These are phyloP conservation scores for Aspergillus candidus DNA, from an alignment of 2,329 filamentous ascomycete genomes.

Conservation along the genomic window DNA sequence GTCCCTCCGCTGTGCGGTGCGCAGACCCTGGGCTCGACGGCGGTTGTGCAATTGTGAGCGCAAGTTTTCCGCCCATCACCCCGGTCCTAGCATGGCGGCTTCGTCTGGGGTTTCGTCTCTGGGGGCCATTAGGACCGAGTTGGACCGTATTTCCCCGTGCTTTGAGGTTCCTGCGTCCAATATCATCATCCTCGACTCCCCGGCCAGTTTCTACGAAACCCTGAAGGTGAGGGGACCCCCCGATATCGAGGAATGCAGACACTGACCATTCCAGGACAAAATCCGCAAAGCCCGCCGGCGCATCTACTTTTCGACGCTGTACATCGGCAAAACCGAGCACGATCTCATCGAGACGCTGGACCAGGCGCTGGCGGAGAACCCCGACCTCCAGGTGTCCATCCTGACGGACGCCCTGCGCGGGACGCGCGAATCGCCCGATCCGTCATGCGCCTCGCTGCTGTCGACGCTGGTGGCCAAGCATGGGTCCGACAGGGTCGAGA, in stretches of 20 bases:
- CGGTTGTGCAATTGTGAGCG: slow-evolving; percentile 24
- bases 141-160: slow-evolving; percentile 84
- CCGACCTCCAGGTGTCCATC: slow-evolving; percentile 74
- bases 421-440: slow-evolving; percentile 78
- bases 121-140: slow-evolving; percentile 60
- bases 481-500: slow-evolving; percentile 74
- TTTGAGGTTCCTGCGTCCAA: slow-evolving; percentile 79
- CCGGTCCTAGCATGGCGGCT: slow-evolving; percentile 20
- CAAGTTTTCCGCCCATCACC: slow-evolving; percentile 32
- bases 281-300: slow-evolving; percentile 71
- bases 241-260: not conserved
- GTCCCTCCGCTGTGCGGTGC: slow-evolving; percentile 29
- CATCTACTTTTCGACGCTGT: slow-evolving; percentile 92
- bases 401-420: slow-evolving; percentile 87
- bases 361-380: slow-evolving; percentile 66
- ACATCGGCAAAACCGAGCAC: slow-evolving; percentile 88
- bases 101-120: slow-evolving; percentile 42
- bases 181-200: slow-evolving; percentile 71
- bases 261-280: slow-evolving; percentile 53
- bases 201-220: slow-evolving; percentile 83
- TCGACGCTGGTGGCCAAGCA: slow-evolving; percentile 79
- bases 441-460: slow-evolving; percentile 83
- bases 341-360: slow-evolving; percentile 78
- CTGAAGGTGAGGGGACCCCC: slow-evolving; percentile 59
- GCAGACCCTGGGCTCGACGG: slow-evolving; percentile 25